Percentiles rank a stretch among this genome's conserved stretches.
Conservation (phyloP, 345 rosid species). For the Lepidium aucheri region DNA sequence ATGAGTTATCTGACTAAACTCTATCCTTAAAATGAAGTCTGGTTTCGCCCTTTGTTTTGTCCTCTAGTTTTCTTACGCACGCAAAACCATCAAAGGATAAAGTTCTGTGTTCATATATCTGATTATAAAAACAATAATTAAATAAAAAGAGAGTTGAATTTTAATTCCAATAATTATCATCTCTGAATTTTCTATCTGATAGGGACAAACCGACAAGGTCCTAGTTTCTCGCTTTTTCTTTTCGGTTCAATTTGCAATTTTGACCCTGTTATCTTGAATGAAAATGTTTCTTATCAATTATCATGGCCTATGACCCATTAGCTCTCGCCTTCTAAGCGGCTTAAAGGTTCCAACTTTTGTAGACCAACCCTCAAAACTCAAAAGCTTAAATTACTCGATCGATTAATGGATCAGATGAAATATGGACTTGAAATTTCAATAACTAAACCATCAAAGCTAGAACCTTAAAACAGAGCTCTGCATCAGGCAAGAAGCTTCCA, state of each 20-base stretch:
- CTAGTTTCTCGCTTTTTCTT: background rate
- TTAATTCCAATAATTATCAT: background rate
- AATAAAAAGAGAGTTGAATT: background rate
- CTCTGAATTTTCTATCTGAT: conserved; percentile 10
- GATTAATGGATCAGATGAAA: background rate
- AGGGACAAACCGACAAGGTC: conserved; percentile 9
- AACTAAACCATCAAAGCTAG: background rate
- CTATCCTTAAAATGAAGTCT: background rate
- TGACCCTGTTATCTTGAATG: background rate
- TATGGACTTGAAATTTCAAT: background rate
- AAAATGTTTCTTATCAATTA: background rate
- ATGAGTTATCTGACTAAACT: background rate
- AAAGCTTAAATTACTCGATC: background rate
- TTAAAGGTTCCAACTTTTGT: background rate
- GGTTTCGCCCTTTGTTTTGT: background rate
- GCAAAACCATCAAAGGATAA: background rate
- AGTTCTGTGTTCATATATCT: background rate
- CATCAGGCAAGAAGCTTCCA: conserved; percentile 1
- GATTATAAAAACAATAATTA: background rate
- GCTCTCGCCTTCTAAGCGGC: background rate
- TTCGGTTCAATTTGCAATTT: background rate
- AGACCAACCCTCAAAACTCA: background rate
- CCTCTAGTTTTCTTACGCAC: background rate
- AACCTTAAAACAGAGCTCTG: background rate
- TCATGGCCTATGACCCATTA: background rate